A percentile compares a stretch with the other conserved stretches of the same genome.
These are phyloP conservation scores for Mycena venus DNA, from an alignment of 768 basidiomycete genomes.

Conservation along the genomic window DNA sequence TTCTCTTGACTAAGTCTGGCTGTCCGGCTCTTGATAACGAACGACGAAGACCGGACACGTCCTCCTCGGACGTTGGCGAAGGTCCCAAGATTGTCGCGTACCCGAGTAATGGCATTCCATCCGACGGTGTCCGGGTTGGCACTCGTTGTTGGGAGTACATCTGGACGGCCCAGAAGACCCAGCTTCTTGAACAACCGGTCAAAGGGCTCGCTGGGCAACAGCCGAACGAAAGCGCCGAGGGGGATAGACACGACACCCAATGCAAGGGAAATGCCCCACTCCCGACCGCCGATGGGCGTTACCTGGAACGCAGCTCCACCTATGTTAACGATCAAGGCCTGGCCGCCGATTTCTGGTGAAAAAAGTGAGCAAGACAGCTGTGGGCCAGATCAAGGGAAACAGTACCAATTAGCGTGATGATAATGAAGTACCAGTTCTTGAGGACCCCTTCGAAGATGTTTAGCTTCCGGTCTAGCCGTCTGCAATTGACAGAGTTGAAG, in stretches of 20 bases:
- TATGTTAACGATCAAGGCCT: conserved; percentile 91
- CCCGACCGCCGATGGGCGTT: conserved; percentile 78
- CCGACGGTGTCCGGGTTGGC: conserved; percentile 65
- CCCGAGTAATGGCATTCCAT: conserved; percentile 86
- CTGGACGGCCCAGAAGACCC: conserved; percentile 73
- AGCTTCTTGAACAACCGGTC: conserved; percentile 69
- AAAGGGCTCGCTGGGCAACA: conserved; percentile 85
- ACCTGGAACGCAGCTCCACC: conserved; percentile 95
- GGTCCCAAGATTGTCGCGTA: conserved; percentile 88
- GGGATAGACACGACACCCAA: conserved; percentile 91
- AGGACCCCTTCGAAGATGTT: conserved; percentile 91
- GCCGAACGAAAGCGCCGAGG: conserved; percentile 84
- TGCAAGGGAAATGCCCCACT: conserved; percentile 95
- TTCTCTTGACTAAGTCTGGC: conserved; percentile 67
- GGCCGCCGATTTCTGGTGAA: conserved; percentile 84
- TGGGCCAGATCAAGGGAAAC: conserved; percentile 26
- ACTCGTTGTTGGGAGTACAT: conserved; percentile 73
- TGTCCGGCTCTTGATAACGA: conserved; percentile 84
- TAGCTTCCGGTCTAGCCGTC: conserved; percentile 85
- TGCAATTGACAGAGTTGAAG: conserved; percentile 94
- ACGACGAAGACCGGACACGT: conserved; percentile 87
- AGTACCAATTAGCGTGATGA: conserved; percentile 87
- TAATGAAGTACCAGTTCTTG: conserved; percentile 87
- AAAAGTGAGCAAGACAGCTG: neutral
- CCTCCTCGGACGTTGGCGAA: conserved; percentile 91